Base-by-base conservation (phyloP, 1,139 yeast species). In the Hyphopichia burtonii region DNA sequence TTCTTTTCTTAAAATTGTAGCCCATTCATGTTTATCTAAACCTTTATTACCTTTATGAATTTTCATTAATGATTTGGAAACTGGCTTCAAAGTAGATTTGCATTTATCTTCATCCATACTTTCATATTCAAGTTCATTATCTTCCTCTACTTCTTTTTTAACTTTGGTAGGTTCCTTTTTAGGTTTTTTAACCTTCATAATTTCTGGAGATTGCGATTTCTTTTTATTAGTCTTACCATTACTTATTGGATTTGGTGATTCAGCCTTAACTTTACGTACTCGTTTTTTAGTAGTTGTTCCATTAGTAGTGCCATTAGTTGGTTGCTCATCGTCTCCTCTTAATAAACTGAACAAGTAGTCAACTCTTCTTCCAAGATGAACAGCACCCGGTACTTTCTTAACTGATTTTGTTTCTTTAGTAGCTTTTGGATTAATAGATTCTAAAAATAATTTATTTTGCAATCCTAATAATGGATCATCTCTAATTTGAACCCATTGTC, bases 381-480 rank as follows among this genome's bases (percentile, higher is more conserved):
- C 94, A 2, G 97, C 79, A 6, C 95, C 96, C 1, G 99, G 99
- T 10, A 85, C 86, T 53, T 83, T 85, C 47, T 84, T 83, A 27
- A 70, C 55, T 15, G 22, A 30, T 30, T 44, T 44, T 19, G 42
- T 44, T 52, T 62, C 52, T 59, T 70, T 38, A 54, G 66, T 27
- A 68, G 60, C 49, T 58, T 71, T 46, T 68, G 42, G 35, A 20
- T 45, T 45, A 30, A 40, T 71, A 37, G 53, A 49, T 42, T 78
- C 88, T 52, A 91, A 71, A 57, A 81, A 91, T 49, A 91, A 66
- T 66, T 88, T 91, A 54, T 89, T 89, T 48, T 90, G 88, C 50
- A 94, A 73, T 12, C 93, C 94, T 46, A 94, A 74, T 44, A 88
- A 77, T 1, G 99, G 98, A 65, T 94, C 99, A 65, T 93, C 99